These are phyloP conservation scores for Loxodes magnus DNA, from an alignment of 73 alveolate genomes.

Conservation along the genomic window DNA sequence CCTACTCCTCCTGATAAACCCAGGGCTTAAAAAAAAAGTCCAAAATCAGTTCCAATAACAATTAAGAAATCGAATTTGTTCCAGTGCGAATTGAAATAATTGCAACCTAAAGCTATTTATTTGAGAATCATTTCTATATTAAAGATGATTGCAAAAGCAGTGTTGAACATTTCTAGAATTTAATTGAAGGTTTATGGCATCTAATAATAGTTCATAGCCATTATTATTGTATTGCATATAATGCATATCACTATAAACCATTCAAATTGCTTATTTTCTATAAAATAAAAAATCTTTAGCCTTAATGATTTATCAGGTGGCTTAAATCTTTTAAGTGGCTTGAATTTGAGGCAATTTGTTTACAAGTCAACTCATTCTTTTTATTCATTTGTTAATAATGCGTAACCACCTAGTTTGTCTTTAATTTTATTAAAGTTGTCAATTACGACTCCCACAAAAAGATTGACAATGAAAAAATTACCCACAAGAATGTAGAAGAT, in stretches of 20 bases:
- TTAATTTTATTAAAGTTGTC: slow-evolving; percentile 42
- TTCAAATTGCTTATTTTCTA: slow-evolving; percentile 37
- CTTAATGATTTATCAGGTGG: background rate
- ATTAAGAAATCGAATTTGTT: slow-evolving; percentile 42
- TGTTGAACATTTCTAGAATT: slow-evolving; percentile 28
- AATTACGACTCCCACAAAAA: slow-evolving; percentile 45
- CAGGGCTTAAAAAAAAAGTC: slow-evolving; percentile 41
- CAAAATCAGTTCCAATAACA: slow-evolving; percentile 39
- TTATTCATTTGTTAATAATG: slow-evolving; percentile 20
- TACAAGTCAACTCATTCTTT: slow-evolving; percentile 51
- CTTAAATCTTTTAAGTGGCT: slow-evolving; percentile 40
- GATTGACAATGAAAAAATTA: slow-evolving; percentile 50
- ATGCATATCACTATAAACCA: slow-evolving; percentile 69
- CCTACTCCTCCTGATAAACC: background rate
- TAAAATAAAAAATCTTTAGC: background rate
- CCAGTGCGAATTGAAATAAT: slow-evolving; percentile 27
- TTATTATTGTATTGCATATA: slow-evolving; percentile 72
- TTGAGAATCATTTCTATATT: slow-evolving; percentile 34
- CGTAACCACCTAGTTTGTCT: slow-evolving; percentile 32
- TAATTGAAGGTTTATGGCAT: slow-evolving; percentile 17
- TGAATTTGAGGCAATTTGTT: slow-evolving; percentile 29
- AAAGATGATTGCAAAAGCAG: slow-evolving; percentile 47
- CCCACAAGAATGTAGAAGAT: slow-evolving; percentile 33
- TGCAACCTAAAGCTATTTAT: slow-evolving; percentile 16
- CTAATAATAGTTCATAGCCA: slow-evolving; percentile 76